These are phyloP conservation scores for Hypoxylon sp. DNA, from an alignment of 2,329 filamentous ascomycete species.

Conservation along the genomic window DNA sequence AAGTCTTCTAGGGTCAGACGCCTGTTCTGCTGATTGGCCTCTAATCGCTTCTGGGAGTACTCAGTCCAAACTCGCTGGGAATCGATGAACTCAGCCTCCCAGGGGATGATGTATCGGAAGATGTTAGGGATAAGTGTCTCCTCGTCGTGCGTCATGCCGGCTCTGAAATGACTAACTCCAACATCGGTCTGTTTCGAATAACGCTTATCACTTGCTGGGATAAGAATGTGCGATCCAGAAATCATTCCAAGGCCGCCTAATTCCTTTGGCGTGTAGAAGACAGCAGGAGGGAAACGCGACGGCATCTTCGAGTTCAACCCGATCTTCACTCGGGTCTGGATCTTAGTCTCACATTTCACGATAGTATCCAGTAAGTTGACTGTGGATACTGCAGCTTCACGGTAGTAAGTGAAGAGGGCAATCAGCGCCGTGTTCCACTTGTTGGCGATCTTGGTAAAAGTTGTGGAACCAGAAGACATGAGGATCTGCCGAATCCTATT, in stretches of 20 bases:
- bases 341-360: conserved; percentile 99
- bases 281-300: conserved; percentile 95
- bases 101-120: conserved; percentile 98
- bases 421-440: conserved; percentile 99
- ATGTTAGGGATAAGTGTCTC: conserved; percentile 99
- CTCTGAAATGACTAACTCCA: conserved; percentile 95
- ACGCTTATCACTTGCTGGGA: conserved; percentile 95
- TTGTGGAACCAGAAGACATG: conserved; percentile 99
- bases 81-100: conserved; percentile 99
- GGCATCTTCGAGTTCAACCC: conserved; percentile 99
- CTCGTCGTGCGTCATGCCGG: conserved; percentile 98
- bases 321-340: conserved; percentile 98
- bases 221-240: conserved; percentile 96
- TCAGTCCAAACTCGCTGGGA: conserved; percentile 99
- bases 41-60: conserved; percentile 96
- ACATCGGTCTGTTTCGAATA: conserved; percentile 99
- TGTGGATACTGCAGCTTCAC: conserved; percentile 95
- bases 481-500: conserved; percentile 98
- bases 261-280: conserved; percentile 99
- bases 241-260: conserved; percentile 98
- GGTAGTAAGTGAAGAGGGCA: conserved; percentile 97
- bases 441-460: conserved; percentile 99
- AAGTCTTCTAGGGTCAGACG: conserved; percentile 94
- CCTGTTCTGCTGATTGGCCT: conserved; percentile 97
- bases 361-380: conserved; percentile 95